Evolutionary conservation across 768 basidiomycete species (phyloP).

Genomic region (Tricholoma terreum): DNA sequence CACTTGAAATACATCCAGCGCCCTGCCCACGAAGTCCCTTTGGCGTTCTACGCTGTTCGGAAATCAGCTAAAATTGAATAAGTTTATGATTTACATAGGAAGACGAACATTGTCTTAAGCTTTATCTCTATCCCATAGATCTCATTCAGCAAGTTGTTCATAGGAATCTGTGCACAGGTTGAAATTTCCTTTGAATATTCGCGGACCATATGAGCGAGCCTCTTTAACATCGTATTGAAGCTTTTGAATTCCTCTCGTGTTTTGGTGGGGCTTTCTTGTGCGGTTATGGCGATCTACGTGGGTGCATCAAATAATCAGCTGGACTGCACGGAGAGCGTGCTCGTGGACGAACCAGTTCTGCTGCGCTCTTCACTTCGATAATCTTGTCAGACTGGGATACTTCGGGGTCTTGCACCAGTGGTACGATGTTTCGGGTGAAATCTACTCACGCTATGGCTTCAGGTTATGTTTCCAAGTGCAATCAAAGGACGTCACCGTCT

Average conservation of each 20-base stretch:
- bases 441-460: background rate
- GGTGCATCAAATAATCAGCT: background rate
- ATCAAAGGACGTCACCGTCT: background rate
- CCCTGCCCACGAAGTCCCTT: background rate
- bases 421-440: conserved; percentile 6
- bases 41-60: background rate
- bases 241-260: background rate
- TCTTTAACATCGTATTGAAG: background rate
- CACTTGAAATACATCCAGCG: background rate
- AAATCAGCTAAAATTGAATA: background rate
- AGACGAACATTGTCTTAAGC: background rate
- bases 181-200: background rate
- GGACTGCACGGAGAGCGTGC: background rate
- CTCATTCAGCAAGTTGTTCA: background rate
- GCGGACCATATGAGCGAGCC: background rate
- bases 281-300: background rate
- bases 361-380: conserved; percentile 4
- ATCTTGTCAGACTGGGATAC: conserved; percentile 2
- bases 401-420: background rate
- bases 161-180: background rate
- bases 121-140: background rate
- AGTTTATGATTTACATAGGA: background rate
- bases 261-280: background rate
- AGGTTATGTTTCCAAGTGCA: background rate
- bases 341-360: conserved; percentile 1